A percentile compares a stretch with the other conserved stretches of the same genome.
Conservation (phyloP, 768 basidiomycete genomes). For the Russula earlei region DNA sequence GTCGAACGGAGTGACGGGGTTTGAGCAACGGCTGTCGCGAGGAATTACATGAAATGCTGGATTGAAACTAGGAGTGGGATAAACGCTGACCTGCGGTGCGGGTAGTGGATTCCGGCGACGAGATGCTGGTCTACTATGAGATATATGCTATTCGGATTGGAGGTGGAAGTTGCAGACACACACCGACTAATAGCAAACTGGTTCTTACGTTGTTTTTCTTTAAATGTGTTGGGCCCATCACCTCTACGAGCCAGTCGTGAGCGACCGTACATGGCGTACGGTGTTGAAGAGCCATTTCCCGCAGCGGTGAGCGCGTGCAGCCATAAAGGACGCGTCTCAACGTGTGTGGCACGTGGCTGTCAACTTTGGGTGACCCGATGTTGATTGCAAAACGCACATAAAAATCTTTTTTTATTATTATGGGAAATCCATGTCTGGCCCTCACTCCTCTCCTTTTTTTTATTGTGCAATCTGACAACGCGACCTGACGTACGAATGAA, state of each 20-base stretch:
- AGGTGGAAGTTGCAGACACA: neutral
- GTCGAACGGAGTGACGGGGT: slow-evolving; percentile 6
- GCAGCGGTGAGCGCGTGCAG: too few species aligned
- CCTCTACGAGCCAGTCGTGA: neutral
- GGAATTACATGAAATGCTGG: neutral
- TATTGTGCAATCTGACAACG: too few species aligned
- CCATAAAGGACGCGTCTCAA: slow-evolving; percentile 5
- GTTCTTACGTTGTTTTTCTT: neutral
- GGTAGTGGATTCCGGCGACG: neutral
- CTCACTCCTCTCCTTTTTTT: too few species aligned
- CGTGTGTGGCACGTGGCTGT: neutral
- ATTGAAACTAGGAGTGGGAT: neutral
- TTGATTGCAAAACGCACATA: too few species aligned
- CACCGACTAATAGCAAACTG: neutral
- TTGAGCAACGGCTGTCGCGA: neutral
- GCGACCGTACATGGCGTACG: neutral
- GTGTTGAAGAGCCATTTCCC: neutral
- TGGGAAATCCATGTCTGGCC: too few species aligned
- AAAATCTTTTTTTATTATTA: too few species aligned
- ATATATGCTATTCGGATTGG: neutral
- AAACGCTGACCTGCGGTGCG: neutral
- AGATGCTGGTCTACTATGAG: neutral
- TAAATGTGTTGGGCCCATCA: neutral
- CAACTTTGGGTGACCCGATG: too few species aligned
- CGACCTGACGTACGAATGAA: too few species aligned